Evolutionary conservation across 306 rosid species (phyloP), one percentile per base, ranked within the genome.

Genomic region (Pueraria montana): DNA sequence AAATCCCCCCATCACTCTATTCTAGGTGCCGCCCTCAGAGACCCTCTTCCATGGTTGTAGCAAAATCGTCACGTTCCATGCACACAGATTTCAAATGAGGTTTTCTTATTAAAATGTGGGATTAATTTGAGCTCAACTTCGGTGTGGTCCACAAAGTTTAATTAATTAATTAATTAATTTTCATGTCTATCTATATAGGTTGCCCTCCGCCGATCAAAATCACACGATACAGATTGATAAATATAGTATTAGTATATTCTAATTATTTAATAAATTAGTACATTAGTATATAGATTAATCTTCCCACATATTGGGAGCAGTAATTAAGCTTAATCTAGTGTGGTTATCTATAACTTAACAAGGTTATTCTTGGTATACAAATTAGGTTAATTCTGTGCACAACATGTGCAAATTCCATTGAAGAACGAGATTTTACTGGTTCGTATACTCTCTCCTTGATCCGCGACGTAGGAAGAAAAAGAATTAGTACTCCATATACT

Each of bases 21-120:
- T 77, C 95, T 48, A 93, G 93, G 92, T 88, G 88, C 97, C 93
- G 87, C 79, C 84, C 93, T 50, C 40, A 32, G 18, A 77, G 46
- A 72, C 77, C 12, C 70, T 82, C 79, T 79, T 76, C 86, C 80
- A 49, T 74, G 80, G 82, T 84, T 46, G 24, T 86, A 46, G 82
- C 69, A 30, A 13, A 63, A 14, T 17, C 70, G 18, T 64, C 70
- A 64, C 78, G 84, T 82, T 90, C 89, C 83, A 27, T 59, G 7
- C 59, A 53, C 87, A 40, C 62, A 23, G 24, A 43, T 75, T 52
- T 78, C 68, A 21, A 34, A 50, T 73, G 27, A 66, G 3, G 2
- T 18, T 72, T 79, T 72, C 52, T 7, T 72, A 27, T 55, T 65
- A 46, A 56, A n/a, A 3, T 69, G 4, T n/a, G 13, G 49, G 36